Evolutionary conservation across 352 stramenopile genomes (phyloP).

Genomic region (Globisporangium parvum): DNA sequence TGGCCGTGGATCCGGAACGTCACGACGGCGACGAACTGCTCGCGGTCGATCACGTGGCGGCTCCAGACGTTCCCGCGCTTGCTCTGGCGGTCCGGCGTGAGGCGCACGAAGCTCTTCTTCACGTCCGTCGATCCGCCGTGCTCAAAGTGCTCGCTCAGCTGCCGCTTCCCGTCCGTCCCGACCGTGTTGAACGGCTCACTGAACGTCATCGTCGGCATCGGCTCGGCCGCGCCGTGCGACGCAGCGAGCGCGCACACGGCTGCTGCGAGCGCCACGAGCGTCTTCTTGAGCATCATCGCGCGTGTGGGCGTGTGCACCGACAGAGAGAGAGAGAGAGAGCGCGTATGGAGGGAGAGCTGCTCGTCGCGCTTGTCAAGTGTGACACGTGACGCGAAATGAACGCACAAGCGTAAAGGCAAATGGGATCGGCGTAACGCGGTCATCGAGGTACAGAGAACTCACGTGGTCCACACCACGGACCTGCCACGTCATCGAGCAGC

Average conservation of each 20-base stretch:
- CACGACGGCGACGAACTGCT: constrained; percentile 56
- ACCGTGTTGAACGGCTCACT: constrained; percentile 58
- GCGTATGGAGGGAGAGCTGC: constrained; percentile 1
- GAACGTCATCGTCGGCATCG: constrained; percentile 34
- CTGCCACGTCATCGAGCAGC: too few relatives aligned
- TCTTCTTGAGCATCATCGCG: constrained; percentile 10
- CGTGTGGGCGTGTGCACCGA: neutral
- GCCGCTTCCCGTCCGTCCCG: constrained; percentile 38
- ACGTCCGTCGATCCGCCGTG: constrained; percentile 59
- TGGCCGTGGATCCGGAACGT: constrained; percentile 76
- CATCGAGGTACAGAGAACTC: too few relatives aligned
- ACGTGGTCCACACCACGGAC: neutral
- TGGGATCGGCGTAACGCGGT: too few relatives aligned
- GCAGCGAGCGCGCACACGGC: neutral
- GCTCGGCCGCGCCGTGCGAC: constrained; percentile 7
- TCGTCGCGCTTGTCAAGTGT: neutral
- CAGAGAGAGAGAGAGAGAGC: neutral
- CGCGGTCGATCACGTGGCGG: constrained; percentile 29
- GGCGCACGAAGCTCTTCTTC: constrained; percentile 79
- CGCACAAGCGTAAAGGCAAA: neutral
- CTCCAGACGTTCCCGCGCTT: constrained; percentile 74
- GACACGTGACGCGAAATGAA: constrained; percentile 5
- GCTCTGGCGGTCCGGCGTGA: constrained; percentile 77
- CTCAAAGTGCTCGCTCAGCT: constrained; percentile 53
- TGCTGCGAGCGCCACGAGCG: constrained; percentile 21